Percentiles rank a stretch among this genome's conserved stretches.
Conservation (phyloP, 306 rosid species). For the Fragaria ananassa region DNA sequence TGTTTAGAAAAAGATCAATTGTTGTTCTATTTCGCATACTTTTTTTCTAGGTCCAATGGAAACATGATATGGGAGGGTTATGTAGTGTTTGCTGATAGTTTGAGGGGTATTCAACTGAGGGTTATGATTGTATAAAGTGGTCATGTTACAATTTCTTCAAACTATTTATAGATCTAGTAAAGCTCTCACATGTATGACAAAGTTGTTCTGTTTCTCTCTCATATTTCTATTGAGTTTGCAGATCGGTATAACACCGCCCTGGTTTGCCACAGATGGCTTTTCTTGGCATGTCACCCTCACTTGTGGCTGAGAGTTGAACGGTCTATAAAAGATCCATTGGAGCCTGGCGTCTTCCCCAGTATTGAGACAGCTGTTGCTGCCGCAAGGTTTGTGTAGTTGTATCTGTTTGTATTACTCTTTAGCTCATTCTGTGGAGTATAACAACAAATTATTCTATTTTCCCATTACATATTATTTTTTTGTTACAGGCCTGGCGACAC, state of each 20-base stretch:
- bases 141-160: not conserved
- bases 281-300: conserved; percentile 94
- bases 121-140: not conserved
- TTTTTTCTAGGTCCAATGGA: not conserved
- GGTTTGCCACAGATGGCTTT: conserved; percentile 99
- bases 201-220: conserved; percentile 44
- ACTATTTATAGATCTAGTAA: conserved; percentile 2
- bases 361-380: conserved; percentile 84
- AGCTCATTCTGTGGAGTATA: not conserved
- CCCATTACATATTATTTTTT: conserved; percentile 2
- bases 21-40: not conserved
- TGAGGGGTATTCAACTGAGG: not conserved
- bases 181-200: conserved; percentile 4
- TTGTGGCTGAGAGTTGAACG: conserved; percentile 93
- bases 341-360: conserved; percentile 73
- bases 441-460: conserved; percentile 19
- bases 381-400: conserved; percentile 56
- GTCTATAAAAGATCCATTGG: conserved; percentile 58
- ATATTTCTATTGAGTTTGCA: conserved; percentile 85
- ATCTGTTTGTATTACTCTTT: conserved; percentile 4
- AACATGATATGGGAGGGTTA: not conserved
- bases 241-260: conserved; percentile 99
- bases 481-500: conserved; percentile 86
- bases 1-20: not conserved
- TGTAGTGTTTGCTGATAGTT: not conserved